These are phyloP conservation scores for Pyrus pyrifolia DNA, from an alignment of 306 rosid species.

Conservation along the genomic window DNA sequence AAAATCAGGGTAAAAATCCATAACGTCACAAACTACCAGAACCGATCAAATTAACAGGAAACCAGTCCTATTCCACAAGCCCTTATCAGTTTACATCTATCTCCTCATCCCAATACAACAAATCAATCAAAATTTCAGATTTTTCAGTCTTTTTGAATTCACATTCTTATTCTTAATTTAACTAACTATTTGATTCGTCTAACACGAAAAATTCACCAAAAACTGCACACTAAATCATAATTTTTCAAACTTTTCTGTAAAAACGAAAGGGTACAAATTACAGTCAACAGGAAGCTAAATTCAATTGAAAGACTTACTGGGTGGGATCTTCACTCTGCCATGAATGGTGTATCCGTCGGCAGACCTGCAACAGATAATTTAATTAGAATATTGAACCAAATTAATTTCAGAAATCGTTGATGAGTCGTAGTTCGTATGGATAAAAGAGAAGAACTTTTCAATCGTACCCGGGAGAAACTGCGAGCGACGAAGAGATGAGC, in stretches of 20 bases:
- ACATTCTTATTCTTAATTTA: background rate
- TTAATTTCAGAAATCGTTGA: background rate
- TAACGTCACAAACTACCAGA: slow-evolving; percentile 1
- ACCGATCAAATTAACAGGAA: background rate
- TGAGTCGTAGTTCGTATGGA: background rate
- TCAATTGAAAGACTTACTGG: slow-evolving; percentile 40
- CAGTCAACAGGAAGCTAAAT: background rate
- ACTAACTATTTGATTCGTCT: background rate
- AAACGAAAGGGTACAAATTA: background rate
- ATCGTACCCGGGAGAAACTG: slow-evolving; percentile 58
- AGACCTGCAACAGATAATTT: slow-evolving; percentile 33
- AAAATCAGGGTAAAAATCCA: background rate
- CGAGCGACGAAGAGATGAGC: slow-evolving; percentile 43
- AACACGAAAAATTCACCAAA: background rate
- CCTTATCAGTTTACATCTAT: slow-evolving; percentile 8
- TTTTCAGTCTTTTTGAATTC: background rate
- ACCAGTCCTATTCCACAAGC: slow-evolving; percentile 5
- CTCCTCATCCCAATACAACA: background rate
- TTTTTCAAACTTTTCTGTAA: background rate
- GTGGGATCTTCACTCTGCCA: slow-evolving; percentile 79
- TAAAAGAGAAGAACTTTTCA: slow-evolving; percentile 2
- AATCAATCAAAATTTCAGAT: background rate
- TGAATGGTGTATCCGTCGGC: slow-evolving; percentile 70
- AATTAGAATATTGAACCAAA: slow-evolving; percentile 1
- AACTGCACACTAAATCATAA: background rate